These are phyloP conservation scores for Talaromyces adpressus DNA, from an alignment of 495 filamentous ascomycete genomes.

Conservation along the genomic window DNA sequence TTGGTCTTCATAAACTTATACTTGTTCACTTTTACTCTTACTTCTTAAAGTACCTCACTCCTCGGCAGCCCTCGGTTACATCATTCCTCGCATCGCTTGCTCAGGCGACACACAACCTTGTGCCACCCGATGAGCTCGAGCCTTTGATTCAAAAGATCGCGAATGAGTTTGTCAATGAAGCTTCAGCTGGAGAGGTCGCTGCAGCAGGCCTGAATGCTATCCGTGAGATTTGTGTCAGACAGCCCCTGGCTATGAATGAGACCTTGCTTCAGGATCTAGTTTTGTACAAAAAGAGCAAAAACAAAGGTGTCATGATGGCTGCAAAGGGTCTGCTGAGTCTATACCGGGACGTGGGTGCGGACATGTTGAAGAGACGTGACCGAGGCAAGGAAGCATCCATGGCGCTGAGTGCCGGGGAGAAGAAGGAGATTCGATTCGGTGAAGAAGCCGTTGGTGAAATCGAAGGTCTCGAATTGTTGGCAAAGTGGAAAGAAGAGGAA, in stretches of 20 bases:
- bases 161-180: conserved; percentile 96
- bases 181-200: conserved; percentile 81
- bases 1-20: conserved; percentile 86
- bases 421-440: conserved; percentile 66
- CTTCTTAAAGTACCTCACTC: conserved; percentile 78
- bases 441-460: conserved; percentile 76
- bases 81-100: conserved; percentile 90
- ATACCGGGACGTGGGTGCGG: conserved; percentile 82
- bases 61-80: conserved; percentile 86
- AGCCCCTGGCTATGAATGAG: conserved; percentile 91
- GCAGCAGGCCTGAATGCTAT: conserved; percentile 93
- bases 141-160: conserved; percentile 92
- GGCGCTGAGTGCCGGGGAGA: conserved; percentile 60
- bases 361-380: conserved; percentile 84
- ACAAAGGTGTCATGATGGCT: conserved; percentile 97
- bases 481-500: conserved; percentile 91
- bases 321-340: conserved; percentile 83
- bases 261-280: conserved; percentile 94
- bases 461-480: conserved; percentile 86
- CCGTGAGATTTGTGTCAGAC: conserved; percentile 83
- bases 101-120: conserved; percentile 82
- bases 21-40: conserved; percentile 82
- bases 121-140: conserved; percentile 90
- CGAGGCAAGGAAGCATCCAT: conserved; percentile 92
- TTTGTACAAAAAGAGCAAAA: conserved; percentile 93